Evolutionary conservation across 129 eudicot genomes (phyloP).

Genomic region (Flaveria ramosissima): DNA sequence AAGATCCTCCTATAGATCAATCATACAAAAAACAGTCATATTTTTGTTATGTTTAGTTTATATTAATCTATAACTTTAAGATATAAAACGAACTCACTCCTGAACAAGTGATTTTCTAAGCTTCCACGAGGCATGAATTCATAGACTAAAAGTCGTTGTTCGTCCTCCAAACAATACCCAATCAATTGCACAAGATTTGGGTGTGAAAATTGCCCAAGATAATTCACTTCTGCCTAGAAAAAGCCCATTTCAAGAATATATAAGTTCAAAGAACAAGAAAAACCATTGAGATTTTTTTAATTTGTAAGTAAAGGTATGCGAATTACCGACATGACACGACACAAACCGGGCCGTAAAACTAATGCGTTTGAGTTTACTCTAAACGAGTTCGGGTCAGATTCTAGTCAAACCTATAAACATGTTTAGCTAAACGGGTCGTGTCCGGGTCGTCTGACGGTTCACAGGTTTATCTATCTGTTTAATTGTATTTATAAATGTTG

Average conservation of each 20-base stretch:
- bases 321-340: too few species aligned
- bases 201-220: slow-evolving; percentile 77
- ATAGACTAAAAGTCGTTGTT: slow-evolving; percentile 80
- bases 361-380: not conserved
- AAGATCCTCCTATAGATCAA: slow-evolving; percentile 72
- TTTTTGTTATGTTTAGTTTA: not conserved
- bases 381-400: not conserved
- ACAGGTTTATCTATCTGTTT: too few species aligned
- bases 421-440: not conserved
- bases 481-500: too few species aligned
- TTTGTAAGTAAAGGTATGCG: too few species aligned
- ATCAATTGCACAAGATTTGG: slow-evolving; percentile 79
- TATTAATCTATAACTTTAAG: not conserved
- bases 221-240: slow-evolving; percentile 86
- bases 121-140: slow-evolving; percentile 97
- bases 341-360: too few species aligned
- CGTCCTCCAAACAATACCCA: slow-evolving; percentile 90
- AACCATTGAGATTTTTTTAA: too few species aligned
- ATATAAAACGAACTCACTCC: slow-evolving; percentile 55
- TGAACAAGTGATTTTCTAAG: slow-evolving; percentile 86
- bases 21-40: not conserved
- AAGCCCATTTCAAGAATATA: not conserved
- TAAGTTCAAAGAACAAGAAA: not conserved
- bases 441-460: not conserved
- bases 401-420: not conserved